Base-by-base conservation (phyloP, 139 green algal species). In the Nannochloris sp. region DNA sequence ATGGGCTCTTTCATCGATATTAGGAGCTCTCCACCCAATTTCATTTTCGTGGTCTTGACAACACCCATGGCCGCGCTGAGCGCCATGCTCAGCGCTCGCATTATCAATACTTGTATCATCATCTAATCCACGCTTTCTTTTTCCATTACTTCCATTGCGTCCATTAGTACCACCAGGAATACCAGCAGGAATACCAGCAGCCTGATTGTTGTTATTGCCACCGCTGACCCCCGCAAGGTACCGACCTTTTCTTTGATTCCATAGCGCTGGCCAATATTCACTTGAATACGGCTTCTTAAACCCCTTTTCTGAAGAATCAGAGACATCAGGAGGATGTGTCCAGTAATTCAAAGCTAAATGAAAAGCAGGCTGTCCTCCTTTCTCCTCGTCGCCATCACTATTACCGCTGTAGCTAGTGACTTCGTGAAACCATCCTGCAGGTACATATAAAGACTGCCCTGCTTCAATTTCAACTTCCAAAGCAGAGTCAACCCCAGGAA, bases 321-420 rank as follows among this genome's bases (percentile, higher is more conserved):
- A 74, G 46, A 85, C 81, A 72, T 96, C 89, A 3, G 89, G 89
- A 4, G 89, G 89, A 70, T 95, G 81, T 54, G 85, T 90, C 88
- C 89, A 96, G 61, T 86, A 95, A 76, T 93, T 95, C 38, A 96
- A 56, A 4, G 89, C 88, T 60, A 92, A 30, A 67, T 96, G 89
- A 13, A 46, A 68, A 39, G 46, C 31, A 15, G 56, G n/a, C n/a
- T 48, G 53, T 12, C 53, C 35, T 45, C 15, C 32, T 24, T 6
- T 32, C 24, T 23, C 30, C n/a, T 5, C 4, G 5, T 9, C 60
- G 12, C 9, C 45, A 14, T 35, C 53, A 19, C 12, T 27, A 27
- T 39, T 54, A 3, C 29, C 19, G 24, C 48, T 60, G 12, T 34
- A 66, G 32, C 23, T 53, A 10, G 83, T 91, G 15, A 94, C 89